Evolutionary conservation across 208 protist species (phyloP).

Genomic region (Strigomonas galati): DNA sequence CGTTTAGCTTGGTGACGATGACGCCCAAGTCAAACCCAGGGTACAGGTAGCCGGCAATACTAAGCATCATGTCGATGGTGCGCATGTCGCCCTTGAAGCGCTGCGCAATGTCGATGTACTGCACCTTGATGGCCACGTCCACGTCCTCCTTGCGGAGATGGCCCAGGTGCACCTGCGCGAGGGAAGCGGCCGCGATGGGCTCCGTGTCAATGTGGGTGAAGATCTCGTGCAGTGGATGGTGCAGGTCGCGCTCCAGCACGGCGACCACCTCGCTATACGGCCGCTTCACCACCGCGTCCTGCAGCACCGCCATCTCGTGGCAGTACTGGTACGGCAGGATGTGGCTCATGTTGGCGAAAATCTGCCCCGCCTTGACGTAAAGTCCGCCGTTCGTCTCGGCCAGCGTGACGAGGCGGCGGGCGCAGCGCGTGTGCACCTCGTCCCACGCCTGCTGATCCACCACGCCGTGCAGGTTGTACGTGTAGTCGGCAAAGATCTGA

Average conservation of each 20-base stretch:
- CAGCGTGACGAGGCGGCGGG: constrained; percentile 65
- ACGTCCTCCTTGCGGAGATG: constrained; percentile 42
- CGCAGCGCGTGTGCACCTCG: constrained; percentile 68
- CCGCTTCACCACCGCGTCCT: constrained; percentile 72
- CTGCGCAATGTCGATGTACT: constrained; percentile 86
- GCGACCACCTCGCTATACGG: constrained; percentile 76
- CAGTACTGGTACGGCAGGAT: constrained; percentile 91
- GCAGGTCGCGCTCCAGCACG: constrained; percentile 71
- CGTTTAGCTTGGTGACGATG: constrained; percentile 84
- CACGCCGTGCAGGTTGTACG: constrained; percentile 41
- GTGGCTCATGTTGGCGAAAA: constrained; percentile 93
- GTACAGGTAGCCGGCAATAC: constrained; percentile 67
- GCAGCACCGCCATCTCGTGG: constrained; percentile 69
- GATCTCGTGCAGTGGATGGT: constrained; percentile 36
- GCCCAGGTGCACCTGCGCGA: constrained; percentile 89
- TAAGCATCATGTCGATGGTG: constrained; percentile 77
- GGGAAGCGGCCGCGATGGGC: constrained; percentile 85
- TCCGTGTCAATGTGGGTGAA: constrained; percentile 64
- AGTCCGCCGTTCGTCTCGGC: constrained; percentile 89
- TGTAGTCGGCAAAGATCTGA: constrained; percentile 72
- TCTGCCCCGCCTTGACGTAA: constrained; percentile 95
- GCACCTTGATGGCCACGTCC: constrained; percentile 95
- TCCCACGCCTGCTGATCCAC: constrained; percentile 69
- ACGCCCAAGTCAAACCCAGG: constrained; percentile 84
- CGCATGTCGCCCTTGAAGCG: constrained; percentile 88